A percentile compares a stretch with the other conserved stretches of the same genome.
Conservation (phyloP, 225 moss, liverwort and hornwort genomes). For the Rhytidiadelphus loreus region DNA sequence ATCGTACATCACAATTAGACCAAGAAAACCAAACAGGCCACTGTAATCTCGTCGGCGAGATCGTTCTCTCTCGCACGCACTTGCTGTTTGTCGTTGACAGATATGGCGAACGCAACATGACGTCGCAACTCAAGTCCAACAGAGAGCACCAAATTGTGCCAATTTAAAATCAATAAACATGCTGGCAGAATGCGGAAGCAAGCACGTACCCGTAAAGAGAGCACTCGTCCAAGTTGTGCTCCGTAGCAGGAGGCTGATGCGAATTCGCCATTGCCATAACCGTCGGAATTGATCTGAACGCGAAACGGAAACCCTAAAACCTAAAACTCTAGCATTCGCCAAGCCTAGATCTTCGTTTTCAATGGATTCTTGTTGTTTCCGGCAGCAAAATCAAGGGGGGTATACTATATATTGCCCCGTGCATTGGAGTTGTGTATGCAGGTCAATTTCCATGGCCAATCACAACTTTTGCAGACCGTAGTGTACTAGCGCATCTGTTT, state of each 20-base stretch:
- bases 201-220: conserved; percentile 57
- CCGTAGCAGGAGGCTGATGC: conserved; percentile 11
- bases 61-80: neutral
- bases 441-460: neutral
- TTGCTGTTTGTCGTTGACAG: neutral
- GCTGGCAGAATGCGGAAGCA: neutral
- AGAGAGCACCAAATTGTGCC: neutral
- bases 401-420: neutral
- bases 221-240: conserved; percentile 50
- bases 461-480: neutral
- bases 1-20: neutral
- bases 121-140: neutral
- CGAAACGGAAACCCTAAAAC: neutral
- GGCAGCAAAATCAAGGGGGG: neutral
- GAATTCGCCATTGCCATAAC: conserved; percentile 15
- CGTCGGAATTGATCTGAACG: neutral
- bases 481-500: no score
- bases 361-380: neutral
- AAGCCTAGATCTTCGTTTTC: neutral
- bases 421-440: neutral
- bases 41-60: neutral
- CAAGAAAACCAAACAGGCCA: neutral
- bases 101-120: neutral
- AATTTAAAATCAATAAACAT: neutral
- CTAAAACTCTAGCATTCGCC: neutral